Evolutionary conservation across 768 basidiomycete genomes (phyloP).

Genomic region (Leccinum disarticulatum): DNA sequence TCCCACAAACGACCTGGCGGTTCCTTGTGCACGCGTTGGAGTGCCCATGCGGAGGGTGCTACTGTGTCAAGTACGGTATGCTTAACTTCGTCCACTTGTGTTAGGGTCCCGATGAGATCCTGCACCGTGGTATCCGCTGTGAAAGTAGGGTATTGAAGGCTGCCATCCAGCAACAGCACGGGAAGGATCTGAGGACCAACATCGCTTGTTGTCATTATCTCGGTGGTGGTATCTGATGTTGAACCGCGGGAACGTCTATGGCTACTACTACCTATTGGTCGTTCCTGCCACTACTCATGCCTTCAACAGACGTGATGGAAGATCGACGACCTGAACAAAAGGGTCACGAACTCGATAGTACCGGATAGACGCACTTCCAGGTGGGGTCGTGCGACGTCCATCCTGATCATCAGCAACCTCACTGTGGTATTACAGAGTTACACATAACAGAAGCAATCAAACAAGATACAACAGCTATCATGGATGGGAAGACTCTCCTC

Average conservation of each 20-base stretch:
- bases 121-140: conserved; percentile 51
- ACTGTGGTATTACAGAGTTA: too few species aligned
- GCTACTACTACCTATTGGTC: too few species aligned
- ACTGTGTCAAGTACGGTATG: conserved; percentile 48
- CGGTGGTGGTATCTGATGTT: too few species aligned
- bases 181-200: conserved; percentile 51
- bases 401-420: too few species aligned
- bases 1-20: conserved; percentile 64
- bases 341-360: neutral
- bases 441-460: conserved; percentile 5
- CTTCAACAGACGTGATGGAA: too few species aligned
- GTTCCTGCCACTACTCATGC: too few species aligned
- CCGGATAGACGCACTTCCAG: too few species aligned
- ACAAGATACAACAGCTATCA: conserved; percentile 12
- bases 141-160: conserved; percentile 63
- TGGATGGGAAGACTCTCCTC: conserved; percentile 36
- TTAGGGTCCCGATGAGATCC: conserved; percentile 57
- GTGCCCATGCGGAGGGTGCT: conserved; percentile 61
- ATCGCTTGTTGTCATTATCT: conserved; percentile 30
- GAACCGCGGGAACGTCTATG: too few species aligned
- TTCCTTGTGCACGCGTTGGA: conserved; percentile 64
- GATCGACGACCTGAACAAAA: too few species aligned
- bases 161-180: conserved; percentile 54
- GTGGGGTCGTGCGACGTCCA: too few species aligned
- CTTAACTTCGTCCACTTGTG: conserved; percentile 47